These are phyloP conservation scores for Claviceps capensis DNA, from an alignment of 2,329 filamentous ascomycete species.

Conservation along the genomic window DNA sequence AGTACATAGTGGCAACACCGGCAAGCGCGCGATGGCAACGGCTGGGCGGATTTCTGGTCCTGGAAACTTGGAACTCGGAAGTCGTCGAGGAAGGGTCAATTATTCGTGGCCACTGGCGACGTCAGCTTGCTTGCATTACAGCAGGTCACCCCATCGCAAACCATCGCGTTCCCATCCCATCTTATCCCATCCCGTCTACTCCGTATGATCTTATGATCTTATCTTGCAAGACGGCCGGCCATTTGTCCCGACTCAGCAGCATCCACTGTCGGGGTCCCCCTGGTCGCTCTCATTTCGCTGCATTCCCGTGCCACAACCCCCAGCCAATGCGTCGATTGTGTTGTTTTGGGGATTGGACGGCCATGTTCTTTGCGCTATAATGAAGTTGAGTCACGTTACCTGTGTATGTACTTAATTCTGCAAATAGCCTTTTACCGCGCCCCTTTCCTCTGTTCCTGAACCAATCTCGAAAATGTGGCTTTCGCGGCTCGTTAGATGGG, in stretches of 20 bases:
- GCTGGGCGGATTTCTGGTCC: too few relatives aligned
- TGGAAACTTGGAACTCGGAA: too few relatives aligned
- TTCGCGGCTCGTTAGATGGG: slow-evolving; percentile 1
- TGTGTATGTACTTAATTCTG: background rate
- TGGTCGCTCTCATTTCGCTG: slow-evolving; percentile 13
- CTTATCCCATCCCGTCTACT: background rate
- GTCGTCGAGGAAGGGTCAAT: too few relatives aligned
- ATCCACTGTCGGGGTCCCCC: background rate
- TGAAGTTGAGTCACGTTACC: too few relatives aligned
- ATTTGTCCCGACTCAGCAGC: background rate
- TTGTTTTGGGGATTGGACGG: background rate
- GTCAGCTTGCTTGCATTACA: too few relatives aligned
- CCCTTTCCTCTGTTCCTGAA: background rate
- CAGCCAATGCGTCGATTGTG: background rate
- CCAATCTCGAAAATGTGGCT: slow-evolving; percentile 2
- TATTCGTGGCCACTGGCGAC: too few relatives aligned
- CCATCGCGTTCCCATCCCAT: background rate
- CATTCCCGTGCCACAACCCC: slow-evolving; percentile 8
- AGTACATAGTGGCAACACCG: too few relatives aligned
- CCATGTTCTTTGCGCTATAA: background rate
- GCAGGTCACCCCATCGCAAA: too few relatives aligned
- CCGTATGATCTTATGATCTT: background rate
- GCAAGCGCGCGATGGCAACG: too few relatives aligned
- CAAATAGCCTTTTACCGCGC: background rate
- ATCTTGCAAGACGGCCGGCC: background rate